Conservation (phyloP, 2,329 filamentous ascomycete genomes). For the Cladobotryum mycophilum region DNA sequence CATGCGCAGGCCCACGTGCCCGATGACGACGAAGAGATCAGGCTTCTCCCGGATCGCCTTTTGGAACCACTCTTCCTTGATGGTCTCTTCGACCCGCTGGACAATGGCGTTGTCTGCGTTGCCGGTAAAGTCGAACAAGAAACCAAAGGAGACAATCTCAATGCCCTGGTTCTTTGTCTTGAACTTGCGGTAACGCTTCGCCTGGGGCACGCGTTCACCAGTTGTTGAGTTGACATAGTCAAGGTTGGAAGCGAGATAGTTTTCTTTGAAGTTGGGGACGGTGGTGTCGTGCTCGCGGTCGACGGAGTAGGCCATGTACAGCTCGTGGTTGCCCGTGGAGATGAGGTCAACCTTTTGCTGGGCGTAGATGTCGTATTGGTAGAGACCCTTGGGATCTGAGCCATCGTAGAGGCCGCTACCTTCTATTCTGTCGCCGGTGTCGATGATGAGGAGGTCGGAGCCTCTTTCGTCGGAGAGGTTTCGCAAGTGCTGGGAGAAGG, state of each 20-base stretch:
- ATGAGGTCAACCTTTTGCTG: conserved; percentile 79
- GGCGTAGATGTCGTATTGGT: conserved; percentile 80
- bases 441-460: conserved; percentile 82
- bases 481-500: conserved; percentile 78
- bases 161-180: conserved; percentile 85
- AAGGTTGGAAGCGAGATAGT: conserved; percentile 86
- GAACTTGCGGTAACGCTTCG: conserved; percentile 80
- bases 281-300: conserved; percentile 72
- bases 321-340: conserved; percentile 88
- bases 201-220: conserved; percentile 66
- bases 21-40: conserved; percentile 80
- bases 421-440: conserved; percentile 90
- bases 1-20: conserved; percentile 78
- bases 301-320: conserved; percentile 76
- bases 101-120: conserved; percentile 90
- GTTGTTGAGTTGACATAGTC: conserved; percentile 74
- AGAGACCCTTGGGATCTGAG: conserved; percentile 79
- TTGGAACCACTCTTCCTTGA: conserved; percentile 85
- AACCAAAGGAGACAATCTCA: conserved; percentile 81
- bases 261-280: conserved; percentile 72
- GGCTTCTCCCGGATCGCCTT: conserved; percentile 76
- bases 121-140: conserved; percentile 86
- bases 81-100: conserved; percentile 68
- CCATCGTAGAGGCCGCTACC: conserved; percentile 93
- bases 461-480: conserved; percentile 71